Evolutionary conservation across 805 yeast genomes (phyloP).

Genomic region (Helenozyma baotianmanensis): DNA sequence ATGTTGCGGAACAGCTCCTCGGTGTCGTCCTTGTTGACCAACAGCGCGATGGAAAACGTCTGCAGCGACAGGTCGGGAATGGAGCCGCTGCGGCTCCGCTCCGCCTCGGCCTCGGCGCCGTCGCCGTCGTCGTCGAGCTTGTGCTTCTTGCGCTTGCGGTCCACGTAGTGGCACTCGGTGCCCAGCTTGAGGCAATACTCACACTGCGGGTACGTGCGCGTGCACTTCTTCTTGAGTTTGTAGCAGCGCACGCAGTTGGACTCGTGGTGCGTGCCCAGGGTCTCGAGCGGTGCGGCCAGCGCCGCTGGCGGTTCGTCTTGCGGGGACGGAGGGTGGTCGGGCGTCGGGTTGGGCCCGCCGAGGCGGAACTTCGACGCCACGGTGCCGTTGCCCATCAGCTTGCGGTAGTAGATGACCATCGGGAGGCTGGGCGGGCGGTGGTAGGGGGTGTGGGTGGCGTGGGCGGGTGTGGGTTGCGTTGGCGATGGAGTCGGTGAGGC

Average conservation of each 20-base stretch:
- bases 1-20: constrained; percentile 13
- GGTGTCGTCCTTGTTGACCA: constrained; percentile 9
- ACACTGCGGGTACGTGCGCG: constrained; percentile 35
- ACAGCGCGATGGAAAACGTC: constrained; percentile 7
- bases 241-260: constrained; percentile 39
- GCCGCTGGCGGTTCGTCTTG: not conserved
- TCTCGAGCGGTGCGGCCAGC: constrained; percentile 2
- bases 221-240: constrained; percentile 39
- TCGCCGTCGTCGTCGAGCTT: constrained; percentile 6
- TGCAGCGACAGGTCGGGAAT: no score
- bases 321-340: not conserved
- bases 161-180: constrained; percentile 34
- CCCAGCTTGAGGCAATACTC: constrained; percentile 33
- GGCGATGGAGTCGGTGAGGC: not conserved
- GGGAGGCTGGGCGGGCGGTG: not conserved
- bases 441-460: not conserved
- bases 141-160: constrained; percentile 24
- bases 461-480: not conserved
- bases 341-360: constrained; percentile 2
- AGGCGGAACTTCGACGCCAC: constrained; percentile 33
- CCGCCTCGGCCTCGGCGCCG: not conserved
- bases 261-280: constrained; percentile 26
- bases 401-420: constrained; percentile 36
- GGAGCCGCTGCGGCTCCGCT: no score
- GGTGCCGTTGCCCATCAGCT: constrained; percentile 37